Conservation (phyloP, 148 eudicot genomes). For the Selenicereus undatus region DNA sequence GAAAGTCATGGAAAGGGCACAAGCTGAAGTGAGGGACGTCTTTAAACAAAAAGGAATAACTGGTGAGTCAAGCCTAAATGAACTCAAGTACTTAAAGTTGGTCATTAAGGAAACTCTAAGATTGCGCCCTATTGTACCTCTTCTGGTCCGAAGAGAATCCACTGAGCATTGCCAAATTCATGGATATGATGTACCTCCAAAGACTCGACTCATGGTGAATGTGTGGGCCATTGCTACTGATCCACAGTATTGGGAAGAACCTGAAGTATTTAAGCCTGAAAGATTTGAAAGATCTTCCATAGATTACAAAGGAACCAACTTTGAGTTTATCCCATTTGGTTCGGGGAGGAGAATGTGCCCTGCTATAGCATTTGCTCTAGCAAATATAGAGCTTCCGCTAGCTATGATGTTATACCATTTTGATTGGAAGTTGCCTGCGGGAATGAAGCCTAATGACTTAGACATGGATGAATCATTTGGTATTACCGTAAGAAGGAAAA, state of each 20-base stretch:
- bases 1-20: background rate
- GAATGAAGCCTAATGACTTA: background rate
- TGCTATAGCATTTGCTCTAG: background rate
- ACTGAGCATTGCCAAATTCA: background rate
- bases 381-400: background rate
- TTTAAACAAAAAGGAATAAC: background rate
- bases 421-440: background rate
- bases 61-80: background rate
- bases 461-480: background rate
- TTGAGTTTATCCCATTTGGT: background rate
- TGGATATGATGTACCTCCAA: background rate
- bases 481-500: background rate
- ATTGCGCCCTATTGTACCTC: background rate
- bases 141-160: background rate
- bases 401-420: background rate
- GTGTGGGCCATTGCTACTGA: background rate
- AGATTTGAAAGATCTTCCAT: background rate
- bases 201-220: background rate
- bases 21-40: background rate
- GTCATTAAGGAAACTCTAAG: background rate
- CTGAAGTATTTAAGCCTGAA: background rate
- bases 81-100: background rate
- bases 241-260: background rate
- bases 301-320: background rate
- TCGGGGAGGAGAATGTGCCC: background rate